Evolutionary conservation across 1,139 yeast species (phyloP), one percentile per base, ranked within the genome.

Genomic region (Kodamaea suecica): DNA sequence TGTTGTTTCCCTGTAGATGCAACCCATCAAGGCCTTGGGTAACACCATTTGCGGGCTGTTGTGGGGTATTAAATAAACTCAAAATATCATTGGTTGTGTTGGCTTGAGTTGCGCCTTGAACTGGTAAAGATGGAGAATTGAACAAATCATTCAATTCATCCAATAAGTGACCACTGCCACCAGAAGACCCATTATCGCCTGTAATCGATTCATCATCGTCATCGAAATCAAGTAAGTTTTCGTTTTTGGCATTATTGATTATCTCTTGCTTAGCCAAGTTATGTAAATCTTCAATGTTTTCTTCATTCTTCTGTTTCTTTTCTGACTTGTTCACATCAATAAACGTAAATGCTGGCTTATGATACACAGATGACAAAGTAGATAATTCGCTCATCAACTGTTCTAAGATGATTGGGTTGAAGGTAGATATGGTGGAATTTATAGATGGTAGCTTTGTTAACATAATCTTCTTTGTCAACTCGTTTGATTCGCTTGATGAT

Each of bases 331-430:
- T 47, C 10, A 55, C 63, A 36, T 76, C 79, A 44, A 80, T 70
- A 53, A 84, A 84, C 25, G 82, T 70, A 25, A 77, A 69, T 5
- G 87, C 79, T 8, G 97, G 95, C 53, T 83, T 84, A 58, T 85
- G 95, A 53, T 87, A 86, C 2, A 92, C 94, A 1, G 97, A 86
- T 15, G 96, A 83, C 44, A 92, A 73, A 2, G 95, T 84, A 2
- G 95, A 82, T 39, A 92, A 65, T 53, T 90, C 95, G n/a, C 65
- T 54, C 28, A 92, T 54, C 41, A 92, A 70, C 40, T 78, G 82
- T 23, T 79, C 78, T 40, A 90, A 70, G 5, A 87, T 69, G 10
- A 68, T 70, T 0, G 88, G 83, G 31, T 86, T 79, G 51, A 88
- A 82, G 13, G 70, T 60, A 33, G 87, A 81, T 30, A 90, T 78